phyloP scores from a whole-genome alignment of 139 green algal species.

The Haematococcus sp. region DNA sequence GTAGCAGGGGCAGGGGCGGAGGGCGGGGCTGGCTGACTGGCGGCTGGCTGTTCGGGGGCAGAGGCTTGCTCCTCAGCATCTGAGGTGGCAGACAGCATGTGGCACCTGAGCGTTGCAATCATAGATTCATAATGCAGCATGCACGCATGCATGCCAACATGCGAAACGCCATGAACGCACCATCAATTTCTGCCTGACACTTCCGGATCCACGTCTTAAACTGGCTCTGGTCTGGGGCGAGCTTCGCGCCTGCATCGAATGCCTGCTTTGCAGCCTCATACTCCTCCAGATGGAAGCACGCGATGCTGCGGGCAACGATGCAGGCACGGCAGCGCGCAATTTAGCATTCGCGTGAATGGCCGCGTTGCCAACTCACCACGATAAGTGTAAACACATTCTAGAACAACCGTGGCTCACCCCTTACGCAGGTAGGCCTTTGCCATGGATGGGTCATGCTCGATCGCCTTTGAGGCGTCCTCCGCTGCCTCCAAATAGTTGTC shows the following conservation, averaged over 20 bases:
- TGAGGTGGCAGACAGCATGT: not conserved
- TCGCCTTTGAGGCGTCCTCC: conserved; percentile 67
- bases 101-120: not conserved
- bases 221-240: conserved; percentile 56
- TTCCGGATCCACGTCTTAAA: conserved; percentile 73
- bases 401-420: conserved; percentile 37
- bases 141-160: no score
- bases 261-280: conserved; percentile 79
- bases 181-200: conserved; percentile 74
- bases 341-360: no score
- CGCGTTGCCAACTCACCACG: not conserved
- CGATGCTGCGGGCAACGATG: conserved; percentile 46
- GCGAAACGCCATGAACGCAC: conserved; percentile 21
- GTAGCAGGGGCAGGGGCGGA: not conserved
- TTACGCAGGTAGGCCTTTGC: conserved; percentile 66
- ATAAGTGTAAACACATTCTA: not conserved
- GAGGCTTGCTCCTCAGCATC: not conserved
- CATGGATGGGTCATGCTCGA: conserved; percentile 57
- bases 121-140: no score
- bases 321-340: not conserved
- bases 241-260: conserved; percentile 56
- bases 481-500: conserved; percentile 69
- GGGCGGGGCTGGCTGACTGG: not conserved
- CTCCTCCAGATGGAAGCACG: conserved; percentile 83
- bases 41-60: not conserved